These are phyloP conservation scores for Martiniozyma asiatica DNA, from an alignment of 1,139 yeast species.

Conservation along the genomic window DNA sequence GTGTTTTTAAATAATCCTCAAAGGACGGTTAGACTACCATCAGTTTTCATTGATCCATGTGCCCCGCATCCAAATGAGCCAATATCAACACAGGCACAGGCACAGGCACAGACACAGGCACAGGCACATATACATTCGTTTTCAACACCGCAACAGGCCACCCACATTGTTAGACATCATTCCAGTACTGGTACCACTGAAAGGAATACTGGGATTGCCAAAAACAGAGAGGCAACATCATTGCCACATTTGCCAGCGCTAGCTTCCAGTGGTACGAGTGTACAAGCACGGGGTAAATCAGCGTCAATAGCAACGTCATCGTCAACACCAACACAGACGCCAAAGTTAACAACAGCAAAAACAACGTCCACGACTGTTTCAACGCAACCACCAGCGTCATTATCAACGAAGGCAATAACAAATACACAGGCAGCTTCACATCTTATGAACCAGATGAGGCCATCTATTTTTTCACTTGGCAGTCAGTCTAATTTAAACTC, in stretches of 20 bases:
- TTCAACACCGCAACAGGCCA: conserved; percentile 6
- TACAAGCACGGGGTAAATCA: too few species aligned
- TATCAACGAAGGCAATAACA: too few species aligned
- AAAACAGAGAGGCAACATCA: not conserved
- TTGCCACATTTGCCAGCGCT: too few species aligned
- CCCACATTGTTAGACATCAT: not conserved
- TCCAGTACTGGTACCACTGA: not conserved
- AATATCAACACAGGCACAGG: too few species aligned
- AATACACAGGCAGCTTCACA: too few species aligned
- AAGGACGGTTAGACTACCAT: conserved; percentile 25
- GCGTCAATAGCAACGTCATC: conserved; percentile 4
- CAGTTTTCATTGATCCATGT: conserved; percentile 27
- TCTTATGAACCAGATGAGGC: conserved; percentile 11
- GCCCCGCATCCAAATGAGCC: conserved; percentile 22
- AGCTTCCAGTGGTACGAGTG: too few species aligned
- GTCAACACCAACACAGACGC: conserved; percentile 1
- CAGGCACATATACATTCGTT: too few species aligned
- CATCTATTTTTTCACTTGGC: conserved; percentile 16
- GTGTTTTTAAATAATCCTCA: conserved; percentile 16
- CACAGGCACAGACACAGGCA: too few species aligned
- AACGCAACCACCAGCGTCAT: too few species aligned
- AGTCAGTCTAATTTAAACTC: conserved; percentile 6
- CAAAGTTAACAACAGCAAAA: too few species aligned
- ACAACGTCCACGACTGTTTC: too few species aligned
- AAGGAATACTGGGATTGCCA: not conserved